Conservation (phyloP, 306 rosid genomes). For the Dalbergia cultrata region DNA sequence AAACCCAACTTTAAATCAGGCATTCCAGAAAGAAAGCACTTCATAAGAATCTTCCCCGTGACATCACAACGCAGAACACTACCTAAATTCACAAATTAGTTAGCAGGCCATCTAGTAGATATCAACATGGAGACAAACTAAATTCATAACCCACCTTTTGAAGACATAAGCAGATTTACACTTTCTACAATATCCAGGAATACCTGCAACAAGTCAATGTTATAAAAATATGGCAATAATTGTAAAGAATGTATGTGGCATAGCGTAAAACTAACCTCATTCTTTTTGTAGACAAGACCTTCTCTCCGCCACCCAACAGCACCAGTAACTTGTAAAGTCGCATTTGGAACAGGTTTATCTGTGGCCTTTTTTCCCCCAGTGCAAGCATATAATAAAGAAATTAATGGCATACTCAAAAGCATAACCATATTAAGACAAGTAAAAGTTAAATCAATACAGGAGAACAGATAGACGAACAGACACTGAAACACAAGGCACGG, state of each 20-base stretch:
- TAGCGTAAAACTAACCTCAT: constrained; percentile 66
- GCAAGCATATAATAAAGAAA: constrained; percentile 23
- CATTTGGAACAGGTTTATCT: constrained; percentile 90
- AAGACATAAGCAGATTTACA: constrained; percentile 95
- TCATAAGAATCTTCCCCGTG: constrained; percentile 92
- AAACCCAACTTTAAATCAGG: constrained; percentile 96
- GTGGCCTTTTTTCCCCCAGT: constrained; percentile 52
- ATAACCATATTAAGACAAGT: constrained; percentile 14
- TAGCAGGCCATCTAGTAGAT: constrained; percentile 39
- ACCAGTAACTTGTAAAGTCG: constrained; percentile 94
- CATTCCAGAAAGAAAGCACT: constrained; percentile 97
- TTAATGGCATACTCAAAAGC: constrained; percentile 25
- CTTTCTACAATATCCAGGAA: constrained; percentile 95
- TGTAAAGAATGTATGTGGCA: background rate
- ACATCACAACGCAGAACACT: constrained; percentile 94
- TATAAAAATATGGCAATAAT: constrained; percentile 11
- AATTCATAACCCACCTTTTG: constrained; percentile 69
- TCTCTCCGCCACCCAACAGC: constrained; percentile 99
- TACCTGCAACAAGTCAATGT: constrained; percentile 62
- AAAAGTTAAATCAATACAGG: background rate
- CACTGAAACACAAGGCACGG: background rate
- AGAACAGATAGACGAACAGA: background rate
- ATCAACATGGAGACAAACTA: constrained; percentile 8
- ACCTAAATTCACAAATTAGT: constrained; percentile 64
- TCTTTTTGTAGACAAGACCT: constrained; percentile 93